phyloP scores from a whole-genome alignment of 2,329 filamentous ascomycete genomes.

The Cladosporium cucumerinum region DNA sequence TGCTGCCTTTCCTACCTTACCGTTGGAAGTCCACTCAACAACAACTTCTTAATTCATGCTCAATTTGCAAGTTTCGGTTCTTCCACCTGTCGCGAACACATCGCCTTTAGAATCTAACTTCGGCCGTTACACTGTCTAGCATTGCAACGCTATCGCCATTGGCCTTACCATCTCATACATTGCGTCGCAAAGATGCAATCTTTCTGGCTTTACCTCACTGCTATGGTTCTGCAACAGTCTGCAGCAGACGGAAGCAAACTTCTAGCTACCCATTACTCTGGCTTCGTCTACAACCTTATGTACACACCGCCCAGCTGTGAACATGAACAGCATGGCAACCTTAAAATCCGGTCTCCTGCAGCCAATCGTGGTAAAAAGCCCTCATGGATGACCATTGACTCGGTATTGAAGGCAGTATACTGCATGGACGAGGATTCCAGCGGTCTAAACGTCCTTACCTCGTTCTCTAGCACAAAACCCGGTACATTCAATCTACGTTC shows the following conservation, averaged over 20 bases:
- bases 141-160: too few relatives aligned
- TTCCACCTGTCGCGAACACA: too few relatives aligned
- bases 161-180: too few relatives aligned
- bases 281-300: neutral
- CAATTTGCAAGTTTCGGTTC: too few relatives aligned
- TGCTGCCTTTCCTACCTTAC: too few relatives aligned
- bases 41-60: too few relatives aligned
- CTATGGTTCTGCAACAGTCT: neutral
- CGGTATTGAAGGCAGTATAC: neutral
- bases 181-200: neutral
- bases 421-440: constrained; percentile 16
- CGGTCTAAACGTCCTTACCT: neutral
- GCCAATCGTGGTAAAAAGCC: constrained; percentile 11
- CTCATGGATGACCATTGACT: constrained; percentile 15
- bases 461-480: neutral
- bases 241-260: neutral
- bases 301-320: neutral
- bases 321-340: neutral
- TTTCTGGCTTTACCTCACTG: neutral
- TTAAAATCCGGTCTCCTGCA: neutral
- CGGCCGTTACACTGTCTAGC: too few relatives aligned
- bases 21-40: too few relatives aligned
- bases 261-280: neutral
- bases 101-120: too few relatives aligned
- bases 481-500: neutral